Evolutionary conservation across 306 rosid genomes (phyloP), one percentile per base, ranked within the genome.

Genomic region (Benincasa hispida): DNA sequence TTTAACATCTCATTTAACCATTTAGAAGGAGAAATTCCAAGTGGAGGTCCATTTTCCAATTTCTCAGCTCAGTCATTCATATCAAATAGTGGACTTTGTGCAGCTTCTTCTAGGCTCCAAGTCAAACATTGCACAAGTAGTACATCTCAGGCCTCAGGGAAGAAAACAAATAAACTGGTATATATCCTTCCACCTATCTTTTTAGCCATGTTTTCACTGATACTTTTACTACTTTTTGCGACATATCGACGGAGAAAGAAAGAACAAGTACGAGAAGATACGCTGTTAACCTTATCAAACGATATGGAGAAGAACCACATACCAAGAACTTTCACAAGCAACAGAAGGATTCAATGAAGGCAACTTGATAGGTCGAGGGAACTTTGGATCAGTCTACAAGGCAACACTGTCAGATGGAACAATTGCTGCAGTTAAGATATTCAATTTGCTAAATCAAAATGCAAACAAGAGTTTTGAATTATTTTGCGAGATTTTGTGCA

Each of bases 11-110:
- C 78, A 5, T 75, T 54, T 12, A 37, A 75, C 48, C 39, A 27
- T 22, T 45, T 75, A 13, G 69, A 55, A 68, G 87, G 87, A 75
- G 84, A 84, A 78, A 77, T 84, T 81, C 87, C 87, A 13, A 35
- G 3, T 10, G 82, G 73, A 51, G 84, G 81, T 21, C 74, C 76
- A 0, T 84, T 81, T 69, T 17, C 37, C 28, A 41, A 76, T 21
- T 81, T 78, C 54, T 67, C 81, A 1, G 82, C 78, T 41, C 65
- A 70, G 53, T 78, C 81, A 35, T 84, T 84, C 50, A 78, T 78
- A 37, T 65, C 72, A 42, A 84, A 84, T 61, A 24, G 42, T 39
- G 87, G 65, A 68, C 84, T 84, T 25, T 84, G 87, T 28, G 82
- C 82, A 21, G 84, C 82, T 14, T 34, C 77, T 32, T 70, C 81